Base-by-base conservation (phyloP, 805 yeast species). In the Aciculoconidium aculeatum region DNA sequence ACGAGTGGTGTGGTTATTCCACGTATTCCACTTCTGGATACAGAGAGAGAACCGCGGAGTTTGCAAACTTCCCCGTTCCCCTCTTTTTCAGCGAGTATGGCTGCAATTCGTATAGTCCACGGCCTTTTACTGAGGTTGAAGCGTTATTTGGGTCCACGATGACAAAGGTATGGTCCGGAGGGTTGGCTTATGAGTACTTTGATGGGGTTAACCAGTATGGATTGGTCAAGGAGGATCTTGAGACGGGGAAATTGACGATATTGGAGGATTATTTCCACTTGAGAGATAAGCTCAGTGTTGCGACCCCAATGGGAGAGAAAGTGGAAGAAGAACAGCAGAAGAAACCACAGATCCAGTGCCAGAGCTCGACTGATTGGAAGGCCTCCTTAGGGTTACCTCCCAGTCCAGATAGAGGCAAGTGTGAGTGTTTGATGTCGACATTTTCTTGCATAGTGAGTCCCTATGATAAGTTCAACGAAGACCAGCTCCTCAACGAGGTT, bases 371-470 rank as follows among this genome's bases (percentile, higher is more conserved):
- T 5, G 6, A 25, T 2, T 49, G 58, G 55, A 31, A 38, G 8
- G 52, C 42, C 1, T 40, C 55, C 11, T 24, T 21, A 4, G 25
- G 23, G 1, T 38, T 67, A 17, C 75, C 75, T 0, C 53, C 46
- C 5, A 53, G 61, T 2, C 75, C 76, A 2, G 58, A 63, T 33
- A 37, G 51, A 7, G 60, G 57, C 10, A 49, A 58, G 29, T 70
- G 75, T 45, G 69, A 61, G 35, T 68, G 74, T 38, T 46, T 67
- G 17, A 54, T 62, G 49, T 41, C 63, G 6, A 54, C 64, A 4
- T 41, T 65, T 4, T 41, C 58, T 1, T 69, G 74, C 41, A 49
- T 62, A 22, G 43, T 53, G 16, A 36, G 46, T 12, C 60, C 63
- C 1, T 44, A 43, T 23, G 40, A 33, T 7, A 33, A 32, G 1